Conservation (phyloP, 2,329 filamentous ascomycete species). For the Penicillium psychrosexuale region DNA sequence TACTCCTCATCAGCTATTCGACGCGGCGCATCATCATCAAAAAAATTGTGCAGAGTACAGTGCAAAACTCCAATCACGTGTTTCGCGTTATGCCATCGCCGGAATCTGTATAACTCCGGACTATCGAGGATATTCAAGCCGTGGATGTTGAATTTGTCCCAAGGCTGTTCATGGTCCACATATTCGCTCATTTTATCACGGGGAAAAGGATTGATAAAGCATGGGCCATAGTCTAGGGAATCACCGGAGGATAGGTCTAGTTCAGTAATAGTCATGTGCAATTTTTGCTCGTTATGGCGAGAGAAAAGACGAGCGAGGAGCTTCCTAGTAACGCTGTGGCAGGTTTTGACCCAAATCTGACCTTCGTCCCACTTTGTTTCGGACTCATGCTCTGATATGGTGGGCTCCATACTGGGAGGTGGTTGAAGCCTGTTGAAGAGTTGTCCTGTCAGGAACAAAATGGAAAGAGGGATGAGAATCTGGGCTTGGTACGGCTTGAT, state of each 20-base stretch:
- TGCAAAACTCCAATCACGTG: neutral
- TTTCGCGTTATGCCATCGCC: neutral
- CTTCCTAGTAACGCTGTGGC: neutral
- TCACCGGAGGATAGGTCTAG: neutral
- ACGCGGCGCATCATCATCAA: neutral
- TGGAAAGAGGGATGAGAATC: neutral
- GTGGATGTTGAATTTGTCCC: neutral
- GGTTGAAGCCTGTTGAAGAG: too few relatives aligned
- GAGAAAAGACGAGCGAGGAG: neutral
- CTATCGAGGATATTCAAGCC: neutral
- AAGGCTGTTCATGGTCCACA: neutral
- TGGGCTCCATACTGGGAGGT: neutral
- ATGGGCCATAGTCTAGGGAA: neutral
- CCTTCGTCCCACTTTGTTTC: neutral
- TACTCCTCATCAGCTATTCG: neutral
- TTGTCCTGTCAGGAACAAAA: neutral
- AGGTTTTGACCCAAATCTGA: neutral
- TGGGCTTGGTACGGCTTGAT: too few relatives aligned
- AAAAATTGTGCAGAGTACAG: neutral
- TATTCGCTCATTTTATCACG: neutral
- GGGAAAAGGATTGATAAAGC: neutral
- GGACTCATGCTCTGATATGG: neutral
- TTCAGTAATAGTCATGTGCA: neutral
- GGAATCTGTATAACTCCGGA: neutral
- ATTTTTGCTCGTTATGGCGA: neutral